A percentile compares a stretch with the other conserved stretches of the same genome.
phyloP scores from a whole-genome alignment of 1,284 basidiomycete genomes.

The Cutaneotrichosporon spelunceum region DNA sequence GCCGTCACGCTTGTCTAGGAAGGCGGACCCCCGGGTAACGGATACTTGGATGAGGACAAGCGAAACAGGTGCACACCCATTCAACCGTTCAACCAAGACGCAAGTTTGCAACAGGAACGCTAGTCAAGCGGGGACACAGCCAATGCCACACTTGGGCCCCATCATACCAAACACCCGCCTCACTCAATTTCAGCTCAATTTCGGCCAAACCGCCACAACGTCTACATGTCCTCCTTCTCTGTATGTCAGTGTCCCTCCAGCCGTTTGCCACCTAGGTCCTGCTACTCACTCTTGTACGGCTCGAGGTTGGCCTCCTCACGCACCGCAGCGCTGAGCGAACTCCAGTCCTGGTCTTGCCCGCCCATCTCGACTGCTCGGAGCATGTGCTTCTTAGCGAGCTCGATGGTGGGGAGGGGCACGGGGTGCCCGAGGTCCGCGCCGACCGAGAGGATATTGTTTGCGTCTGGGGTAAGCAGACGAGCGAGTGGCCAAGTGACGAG shows the following conservation, averaged over 20 bases:
- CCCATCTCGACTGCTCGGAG: slow-evolving; percentile 31
- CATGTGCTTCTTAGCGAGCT: slow-evolving; percentile 31
- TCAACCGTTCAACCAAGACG: too few species aligned
- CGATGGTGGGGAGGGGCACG: slow-evolving; percentile 31
- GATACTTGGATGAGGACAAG: too few species aligned
- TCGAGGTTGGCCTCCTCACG: slow-evolving; percentile 29
- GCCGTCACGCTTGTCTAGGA: too few species aligned
- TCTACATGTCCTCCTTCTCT: slow-evolving; percentile 10
- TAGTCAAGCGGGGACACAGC: too few species aligned
- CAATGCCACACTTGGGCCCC: too few species aligned
- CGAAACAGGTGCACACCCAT: too few species aligned
- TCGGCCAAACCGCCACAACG: too few species aligned
- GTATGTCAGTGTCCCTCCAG: too few species aligned
- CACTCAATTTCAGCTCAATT: too few species aligned
- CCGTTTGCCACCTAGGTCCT: not conserved
- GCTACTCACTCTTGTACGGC: slow-evolving; percentile 20
- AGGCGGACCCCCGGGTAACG: too few species aligned
- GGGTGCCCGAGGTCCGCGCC: slow-evolving; percentile 31
- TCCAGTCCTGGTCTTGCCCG: slow-evolving; percentile 32
- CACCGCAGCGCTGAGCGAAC: slow-evolving; percentile 23
- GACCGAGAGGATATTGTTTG: slow-evolving; percentile 20
- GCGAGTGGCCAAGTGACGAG: not conserved
- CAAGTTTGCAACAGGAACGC: too few species aligned
- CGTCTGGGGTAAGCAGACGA: slow-evolving; percentile 19
- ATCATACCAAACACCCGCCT: too few species aligned